Evolutionary conservation across 1,284 basidiomycete species (phyloP).

Genomic region (Boletellus deceptivus): DNA sequence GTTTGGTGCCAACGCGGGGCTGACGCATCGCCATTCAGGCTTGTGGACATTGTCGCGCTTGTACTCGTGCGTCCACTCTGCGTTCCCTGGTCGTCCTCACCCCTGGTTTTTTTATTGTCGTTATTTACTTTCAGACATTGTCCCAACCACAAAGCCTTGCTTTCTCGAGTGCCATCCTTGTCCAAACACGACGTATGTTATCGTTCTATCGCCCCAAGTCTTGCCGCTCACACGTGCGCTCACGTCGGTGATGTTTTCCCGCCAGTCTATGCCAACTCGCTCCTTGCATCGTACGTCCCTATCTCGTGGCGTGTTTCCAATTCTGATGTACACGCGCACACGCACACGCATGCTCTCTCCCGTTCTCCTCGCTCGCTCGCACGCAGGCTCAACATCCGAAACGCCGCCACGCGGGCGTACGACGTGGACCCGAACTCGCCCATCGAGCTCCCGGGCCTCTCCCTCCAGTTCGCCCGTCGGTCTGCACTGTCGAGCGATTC

Average conservation of each 20-base stretch:
- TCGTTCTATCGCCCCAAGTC: background rate
- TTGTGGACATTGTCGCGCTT: slow-evolving; percentile 30
- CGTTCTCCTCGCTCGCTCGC: background rate
- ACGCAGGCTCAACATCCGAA: slow-evolving; percentile 26
- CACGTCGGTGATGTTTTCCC: background rate
- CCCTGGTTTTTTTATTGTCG: background rate
- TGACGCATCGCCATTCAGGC: slow-evolving; percentile 10
- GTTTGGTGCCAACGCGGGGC: background rate
- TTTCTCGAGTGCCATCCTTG: slow-evolving; percentile 21
- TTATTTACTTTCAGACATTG: slow-evolving; percentile 22
- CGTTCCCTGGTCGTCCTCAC: background rate
- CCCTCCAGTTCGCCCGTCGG: slow-evolving; percentile 22
- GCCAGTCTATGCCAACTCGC: slow-evolving; percentile 30
- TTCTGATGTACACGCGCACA: too few relatives aligned
- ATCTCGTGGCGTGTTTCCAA: too few relatives aligned
- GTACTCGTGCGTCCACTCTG: slow-evolving; percentile 19
- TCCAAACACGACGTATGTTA: slow-evolving; percentile 32
- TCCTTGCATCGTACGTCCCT: slow-evolving; percentile 28
- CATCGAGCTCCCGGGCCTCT: slow-evolving; percentile 14
- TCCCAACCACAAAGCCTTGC: slow-evolving; percentile 17
- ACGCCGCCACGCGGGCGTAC: slow-evolving; percentile 18
- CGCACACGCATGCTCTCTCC: background rate
- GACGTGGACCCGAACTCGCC: background rate
- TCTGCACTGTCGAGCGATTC: slow-evolving; percentile 6
- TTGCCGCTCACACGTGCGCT: background rate